Evolutionary conservation across 2,329 filamentous ascomycete species (phyloP).

Genomic region (Microthyrium microscopicum): DNA sequence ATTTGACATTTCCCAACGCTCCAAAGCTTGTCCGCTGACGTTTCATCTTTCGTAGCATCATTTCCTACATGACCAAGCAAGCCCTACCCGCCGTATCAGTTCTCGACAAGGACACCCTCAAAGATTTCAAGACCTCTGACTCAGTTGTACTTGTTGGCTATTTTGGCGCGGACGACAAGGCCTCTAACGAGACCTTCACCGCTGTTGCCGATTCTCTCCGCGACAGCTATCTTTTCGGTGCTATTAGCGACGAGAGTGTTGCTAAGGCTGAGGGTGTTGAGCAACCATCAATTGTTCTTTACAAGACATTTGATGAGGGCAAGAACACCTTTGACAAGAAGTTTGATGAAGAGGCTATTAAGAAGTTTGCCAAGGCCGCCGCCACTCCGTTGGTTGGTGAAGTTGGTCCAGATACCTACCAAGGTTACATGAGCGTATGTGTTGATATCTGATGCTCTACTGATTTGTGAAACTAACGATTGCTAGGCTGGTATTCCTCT

Average conservation of each 20-base stretch:
- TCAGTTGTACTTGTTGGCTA: slow-evolving; percentile 91
- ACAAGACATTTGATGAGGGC: slow-evolving; percentile 96
- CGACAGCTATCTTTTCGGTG: slow-evolving; percentile 85
- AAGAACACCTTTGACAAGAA: slow-evolving; percentile 70
- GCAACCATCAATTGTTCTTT: slow-evolving; percentile 75
- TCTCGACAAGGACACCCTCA: slow-evolving; percentile 64
- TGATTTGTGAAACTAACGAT: slow-evolving; percentile 8
- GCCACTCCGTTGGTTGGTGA: slow-evolving; percentile 86
- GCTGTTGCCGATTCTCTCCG: slow-evolving; percentile 58
- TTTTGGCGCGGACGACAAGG: slow-evolving; percentile 63
- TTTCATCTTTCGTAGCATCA: slow-evolving; percentile 33
- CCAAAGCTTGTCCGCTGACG: slow-evolving; percentile 10
- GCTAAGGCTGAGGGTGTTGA: slow-evolving; percentile 83
- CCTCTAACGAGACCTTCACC: slow-evolving; percentile 73
- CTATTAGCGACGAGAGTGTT: slow-evolving; percentile 64
- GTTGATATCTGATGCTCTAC: not conserved
- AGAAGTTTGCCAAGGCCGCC: slow-evolving; percentile 66
- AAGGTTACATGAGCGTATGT: slow-evolving; percentile 70
- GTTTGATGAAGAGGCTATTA: slow-evolving; percentile 67
- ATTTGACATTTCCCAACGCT: not conserved
- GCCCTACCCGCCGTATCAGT: slow-evolving; percentile 79
- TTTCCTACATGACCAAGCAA: slow-evolving; percentile 96
- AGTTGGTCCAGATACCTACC: slow-evolving; percentile 93
- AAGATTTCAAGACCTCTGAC: slow-evolving; percentile 95
- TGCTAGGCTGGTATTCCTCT: slow-evolving; percentile 67